Evolutionary conservation across 495 filamentous ascomycete genomes (phyloP), one percentile per base, ranked within the genome.

Genomic region (Aspergillus leporis): DNA sequence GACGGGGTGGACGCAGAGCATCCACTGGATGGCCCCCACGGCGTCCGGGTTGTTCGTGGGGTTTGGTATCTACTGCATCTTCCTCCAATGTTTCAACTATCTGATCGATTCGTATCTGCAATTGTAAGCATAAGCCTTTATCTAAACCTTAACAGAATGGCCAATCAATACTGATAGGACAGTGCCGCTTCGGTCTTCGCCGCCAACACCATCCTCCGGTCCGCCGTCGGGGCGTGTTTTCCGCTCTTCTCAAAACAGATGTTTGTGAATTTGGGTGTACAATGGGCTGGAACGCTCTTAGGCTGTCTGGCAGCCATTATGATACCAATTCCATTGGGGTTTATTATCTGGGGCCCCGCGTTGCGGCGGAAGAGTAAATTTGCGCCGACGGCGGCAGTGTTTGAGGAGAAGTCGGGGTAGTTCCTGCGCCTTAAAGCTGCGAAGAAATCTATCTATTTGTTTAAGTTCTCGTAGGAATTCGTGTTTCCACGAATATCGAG

Each of bases 181-280:
- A 85, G 81, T 64, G 91, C 91, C n/a, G 90, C 92, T 28, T 93
- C 90, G n/a, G 92, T 91, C 21, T 91, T 95, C 58, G 92, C 92
- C 23, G 91, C 85, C 41, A 96, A 95, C 71, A 94, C 91, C 0
- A 91, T 96, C 74, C 78, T 94, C 4, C 88, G 91, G 16, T 92
- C 89, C 10, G 74, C 91, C 2, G 87, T 83, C 46, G 91, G 87
- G 30, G 89, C 89, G 7, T 87, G 82, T 1, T 96, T 95, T 74
- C 92, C 92, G 19, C 81, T 96, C 5, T 96, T 97, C 69, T 80
- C 85, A 0, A 83, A 76, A 16, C 87, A 93, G 65, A 91, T 94
- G 89, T 94, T 92, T 68, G 69, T 83, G 5, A 88, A 84, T 34
- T 73, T 95, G 61, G 87, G 88, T 32, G 87, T 95, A 36, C 74